Evolutionary conservation across 2,329 filamentous ascomycete species (phyloP).

Genomic region (Diaporthe destruens): DNA sequence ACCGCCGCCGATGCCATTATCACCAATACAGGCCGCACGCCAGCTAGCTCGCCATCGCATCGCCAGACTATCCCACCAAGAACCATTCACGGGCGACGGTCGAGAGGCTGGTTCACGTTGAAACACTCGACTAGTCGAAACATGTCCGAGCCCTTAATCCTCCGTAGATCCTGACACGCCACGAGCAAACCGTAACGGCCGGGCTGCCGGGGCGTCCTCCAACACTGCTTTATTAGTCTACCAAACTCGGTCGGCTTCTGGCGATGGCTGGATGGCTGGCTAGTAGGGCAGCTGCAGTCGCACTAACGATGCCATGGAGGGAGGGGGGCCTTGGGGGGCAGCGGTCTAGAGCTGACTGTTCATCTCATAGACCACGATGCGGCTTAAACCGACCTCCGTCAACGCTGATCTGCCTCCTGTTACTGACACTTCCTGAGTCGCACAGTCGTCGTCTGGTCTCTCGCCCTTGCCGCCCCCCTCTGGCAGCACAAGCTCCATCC

Average conservation of each 20-base stretch:
- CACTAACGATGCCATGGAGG: neutral
- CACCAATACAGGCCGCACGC: neutral
- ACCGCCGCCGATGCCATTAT: conserved; percentile 9
- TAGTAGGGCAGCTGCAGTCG: neutral
- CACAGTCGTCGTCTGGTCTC: conserved; percentile 22
- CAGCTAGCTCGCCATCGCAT: conserved; percentile 13
- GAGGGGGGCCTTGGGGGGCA: neutral
- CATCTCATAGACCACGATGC: conserved; percentile 16
- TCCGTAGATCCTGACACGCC: conserved; percentile 27
- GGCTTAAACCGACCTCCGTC: conserved; percentile 31
- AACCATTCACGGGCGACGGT: conserved; percentile 10
- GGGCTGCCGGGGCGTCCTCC: conserved; percentile 16
- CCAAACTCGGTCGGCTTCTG: conserved; percentile 5
- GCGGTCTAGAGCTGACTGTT: conserved; percentile 22
- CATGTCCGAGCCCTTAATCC: conserved; percentile 22
- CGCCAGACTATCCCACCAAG: neutral
- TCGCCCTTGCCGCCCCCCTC: neutral
- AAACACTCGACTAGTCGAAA: conserved; percentile 31
- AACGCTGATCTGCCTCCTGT: conserved; percentile 14
- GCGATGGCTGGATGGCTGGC: neutral
- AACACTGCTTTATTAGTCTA: neutral
- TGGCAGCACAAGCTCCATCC: conserved; percentile 12
- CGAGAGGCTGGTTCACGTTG: conserved; percentile 12
- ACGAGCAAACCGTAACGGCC: conserved; percentile 25
- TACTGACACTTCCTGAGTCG: conserved; percentile 21